Evolutionary conservation across 108 stramenopile genomes (phyloP), one percentile per base, ranked within the genome.

Genomic region (Nitzschia putrida): DNA sequence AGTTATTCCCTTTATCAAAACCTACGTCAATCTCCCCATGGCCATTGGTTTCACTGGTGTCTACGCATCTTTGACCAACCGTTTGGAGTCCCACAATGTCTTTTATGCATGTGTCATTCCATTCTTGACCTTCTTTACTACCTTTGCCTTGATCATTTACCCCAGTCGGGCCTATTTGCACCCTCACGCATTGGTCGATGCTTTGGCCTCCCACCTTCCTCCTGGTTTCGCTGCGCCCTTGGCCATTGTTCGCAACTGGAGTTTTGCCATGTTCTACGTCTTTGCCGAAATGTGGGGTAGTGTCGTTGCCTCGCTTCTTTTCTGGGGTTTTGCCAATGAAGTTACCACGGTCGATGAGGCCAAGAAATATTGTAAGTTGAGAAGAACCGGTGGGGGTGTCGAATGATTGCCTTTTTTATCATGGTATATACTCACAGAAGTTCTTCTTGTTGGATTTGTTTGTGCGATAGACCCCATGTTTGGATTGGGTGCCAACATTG

Each of bases 311-410:
- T 90, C 91, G 47, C 80, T 99, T 23, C 77, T 99, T 65, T 99
- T 99, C 81, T 99, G 98, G 98, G 91, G 95, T 20, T 95, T 97
- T 75, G 97, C 98, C 29, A 99, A 99, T 78, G 93, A 97, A 72
- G 92, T 98, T 38, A 96, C 95, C 39, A 96, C 96, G 14, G 95
- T 97, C 8, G 95, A 96, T 16, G 92, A 96, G 73, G 97, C 94
- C 9, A 97, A 97, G 74, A 96, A 96, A 72, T 98, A 97, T 75
- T 98, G 88, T 91, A 83, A 84, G 89, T 90, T 20, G 39, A n/a
- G n/a, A n/a, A n/a, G 14, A 44, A 8, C 1, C 18, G 6, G 3
- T 49, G 18, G 29, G 29, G 1, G 29, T 34, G 29, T 4, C 29
- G 3, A 34, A 34, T 34, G 29, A 34, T 34, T 34, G 29, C 3